A percentile compares a stretch with the other conserved stretches of the same genome.
Evolutionary conservation across 2,329 filamentous ascomycete genomes (phyloP).

Genomic region (Dendrostoma leiphaemia): DNA sequence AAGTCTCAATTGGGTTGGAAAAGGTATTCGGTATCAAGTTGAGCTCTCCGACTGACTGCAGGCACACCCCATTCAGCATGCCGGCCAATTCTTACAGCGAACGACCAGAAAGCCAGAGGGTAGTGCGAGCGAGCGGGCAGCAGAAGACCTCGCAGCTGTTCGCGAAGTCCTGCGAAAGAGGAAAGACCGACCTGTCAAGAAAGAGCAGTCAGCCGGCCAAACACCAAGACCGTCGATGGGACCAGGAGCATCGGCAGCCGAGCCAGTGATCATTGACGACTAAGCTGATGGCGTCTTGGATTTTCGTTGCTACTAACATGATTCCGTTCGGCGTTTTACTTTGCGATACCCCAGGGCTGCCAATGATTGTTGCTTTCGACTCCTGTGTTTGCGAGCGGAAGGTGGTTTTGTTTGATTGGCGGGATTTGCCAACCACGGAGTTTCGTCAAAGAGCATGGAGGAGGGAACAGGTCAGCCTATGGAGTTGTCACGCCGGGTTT

Average conservation of each 20-base stretch:
- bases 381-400: background rate
- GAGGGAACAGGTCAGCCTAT: background rate
- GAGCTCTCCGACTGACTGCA: background rate
- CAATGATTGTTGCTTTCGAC: background rate
- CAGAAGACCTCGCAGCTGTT: background rate
- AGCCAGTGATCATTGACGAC: slow-evolving; percentile 3
- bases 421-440: too few species aligned
- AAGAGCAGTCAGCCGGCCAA: background rate
- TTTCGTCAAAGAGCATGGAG: too few species aligned
- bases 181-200: background rate
- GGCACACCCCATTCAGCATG: background rate
- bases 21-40: background rate
- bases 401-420: background rate
- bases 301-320: background rate
- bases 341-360: background rate
- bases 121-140: background rate
- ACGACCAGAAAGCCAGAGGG: background rate
- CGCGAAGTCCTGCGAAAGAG: background rate
- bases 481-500: too few species aligned
- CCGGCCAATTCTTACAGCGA: background rate
- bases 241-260: background rate
- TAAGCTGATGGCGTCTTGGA: background rate
- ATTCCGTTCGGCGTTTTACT: background rate
- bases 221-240: background rate
- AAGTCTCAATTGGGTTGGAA: background rate